phyloP scores from a whole-genome alignment of 1,284 basidiomycete species.

The Chondrostereum purpureum region DNA sequence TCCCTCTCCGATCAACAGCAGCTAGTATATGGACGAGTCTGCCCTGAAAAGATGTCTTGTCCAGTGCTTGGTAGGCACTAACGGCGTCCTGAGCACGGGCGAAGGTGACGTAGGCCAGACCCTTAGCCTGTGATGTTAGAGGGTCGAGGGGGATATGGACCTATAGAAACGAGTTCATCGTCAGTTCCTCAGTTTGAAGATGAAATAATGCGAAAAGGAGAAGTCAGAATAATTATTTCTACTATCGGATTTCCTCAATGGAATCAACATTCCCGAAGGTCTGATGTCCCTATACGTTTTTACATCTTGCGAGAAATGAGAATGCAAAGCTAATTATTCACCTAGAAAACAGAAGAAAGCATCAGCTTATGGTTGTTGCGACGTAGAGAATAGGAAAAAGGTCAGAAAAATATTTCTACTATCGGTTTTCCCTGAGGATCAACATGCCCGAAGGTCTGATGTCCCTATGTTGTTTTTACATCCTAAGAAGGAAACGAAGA shows the following conservation, averaged over 20 bases:
- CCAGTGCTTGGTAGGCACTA: constrained; percentile 71
- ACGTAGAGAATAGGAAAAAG: constrained; percentile 7
- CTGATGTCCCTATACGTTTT: constrained; percentile 34
- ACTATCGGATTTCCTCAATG: constrained; percentile 34
- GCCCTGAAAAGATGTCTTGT: constrained; percentile 88
- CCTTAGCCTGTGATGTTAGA: constrained; percentile 66
- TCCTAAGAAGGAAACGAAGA: constrained; percentile 15
- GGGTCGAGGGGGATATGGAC: constrained; percentile 79
- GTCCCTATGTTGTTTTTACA: constrained; percentile 31
- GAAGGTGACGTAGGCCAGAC: constrained; percentile 84
- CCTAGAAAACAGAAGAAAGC: constrained; percentile 15
- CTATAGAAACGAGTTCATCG: constrained; percentile 31
- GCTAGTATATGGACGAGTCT: constrained; percentile 87
- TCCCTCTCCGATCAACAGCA: constrained; percentile 60
- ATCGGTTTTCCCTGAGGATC: constrained; percentile 38
- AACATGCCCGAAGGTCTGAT: constrained; percentile 35
- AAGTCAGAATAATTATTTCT: constrained; percentile 31
- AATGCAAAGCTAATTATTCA: constrained; percentile 15
- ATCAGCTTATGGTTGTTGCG: background rate
- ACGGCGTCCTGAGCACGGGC: constrained; percentile 60
- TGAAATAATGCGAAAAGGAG: constrained; percentile 11
- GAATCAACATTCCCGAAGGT: constrained; percentile 34
- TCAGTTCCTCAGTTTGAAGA: constrained; percentile 2
- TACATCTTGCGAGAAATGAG: constrained; percentile 20
- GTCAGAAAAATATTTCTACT: constrained; percentile 43